phyloP scores from a whole-genome alignment of 306 rosid species.

The Fragaria vesca region DNA sequence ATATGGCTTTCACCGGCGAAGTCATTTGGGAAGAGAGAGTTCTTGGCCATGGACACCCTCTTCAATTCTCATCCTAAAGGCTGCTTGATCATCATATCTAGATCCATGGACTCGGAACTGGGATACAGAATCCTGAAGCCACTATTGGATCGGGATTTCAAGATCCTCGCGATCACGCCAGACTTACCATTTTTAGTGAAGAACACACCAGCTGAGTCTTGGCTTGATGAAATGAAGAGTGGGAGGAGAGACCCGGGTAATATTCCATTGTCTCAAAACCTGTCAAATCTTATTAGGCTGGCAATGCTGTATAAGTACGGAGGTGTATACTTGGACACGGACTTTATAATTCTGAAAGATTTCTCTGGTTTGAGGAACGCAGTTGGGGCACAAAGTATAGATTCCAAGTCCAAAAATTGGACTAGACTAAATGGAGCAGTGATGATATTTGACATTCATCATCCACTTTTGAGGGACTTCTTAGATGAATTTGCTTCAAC shows the following conservation, averaged over 20 bases:
- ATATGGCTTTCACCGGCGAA: slow-evolving; percentile 43
- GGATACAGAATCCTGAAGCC: slow-evolving; percentile 47
- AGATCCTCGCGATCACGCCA: slow-evolving; percentile 33
- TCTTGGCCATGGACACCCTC: slow-evolving; percentile 34
- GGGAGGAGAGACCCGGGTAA: slow-evolving; percentile 57
- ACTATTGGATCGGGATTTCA: slow-evolving; percentile 36
- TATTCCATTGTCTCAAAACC: slow-evolving; percentile 55
- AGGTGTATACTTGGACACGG: not conserved
- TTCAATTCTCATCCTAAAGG: slow-evolving; percentile 44
- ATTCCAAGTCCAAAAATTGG: not conserved
- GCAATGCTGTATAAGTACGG: not conserved
- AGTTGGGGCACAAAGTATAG: not conserved
- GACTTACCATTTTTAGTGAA: slow-evolving; percentile 40
- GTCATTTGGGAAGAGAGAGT: slow-evolving; percentile 40
- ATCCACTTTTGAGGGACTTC: not conserved
- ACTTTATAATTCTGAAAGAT: not conserved
- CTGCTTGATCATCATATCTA: slow-evolving; percentile 45
- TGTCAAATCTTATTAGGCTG: slow-evolving; percentile 37
- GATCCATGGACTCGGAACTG: slow-evolving; percentile 30
- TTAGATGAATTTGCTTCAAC: not conserved
- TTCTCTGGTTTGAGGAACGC: not conserved
- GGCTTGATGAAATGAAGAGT: slow-evolving; percentile 36
- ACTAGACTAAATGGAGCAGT: not conserved
- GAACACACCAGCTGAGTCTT: slow-evolving; percentile 38
- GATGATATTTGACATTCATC: not conserved